Percentiles rank a stretch among this genome's conserved stretches.
Evolutionary conservation across 345 rosid genomes (phyloP).

Genomic region (Mallotus nudiflorus): DNA sequence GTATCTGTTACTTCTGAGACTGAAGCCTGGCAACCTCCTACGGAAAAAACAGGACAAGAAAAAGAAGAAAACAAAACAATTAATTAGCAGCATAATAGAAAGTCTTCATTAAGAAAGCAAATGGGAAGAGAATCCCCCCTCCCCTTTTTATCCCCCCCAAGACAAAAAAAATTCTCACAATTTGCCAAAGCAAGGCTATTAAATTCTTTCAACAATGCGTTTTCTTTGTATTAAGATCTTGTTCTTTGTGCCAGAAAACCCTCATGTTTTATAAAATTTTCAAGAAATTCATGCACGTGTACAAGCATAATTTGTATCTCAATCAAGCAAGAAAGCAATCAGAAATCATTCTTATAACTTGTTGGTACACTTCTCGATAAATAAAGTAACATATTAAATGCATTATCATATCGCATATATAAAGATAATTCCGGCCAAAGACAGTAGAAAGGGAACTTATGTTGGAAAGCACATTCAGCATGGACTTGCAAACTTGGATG

Average conservation of each 20-base stretch:
- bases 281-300: neutral
- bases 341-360: neutral
- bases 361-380: no score
- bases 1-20: slow-evolving; percentile 64
- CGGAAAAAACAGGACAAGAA: neutral
- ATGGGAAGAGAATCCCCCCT: neutral
- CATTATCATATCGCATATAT: neutral
- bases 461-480: neutral
- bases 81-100: neutral
- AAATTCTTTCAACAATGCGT: neutral
- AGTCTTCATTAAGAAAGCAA: neutral
- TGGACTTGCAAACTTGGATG: neutral
- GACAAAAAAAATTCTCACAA: neutral
- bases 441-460: neutral
- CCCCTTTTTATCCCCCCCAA: no score
- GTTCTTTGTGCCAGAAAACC: neutral
- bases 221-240: neutral
- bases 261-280: neutral
- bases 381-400: neutral
- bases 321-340: neutral
- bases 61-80: neutral
- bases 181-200: slow-evolving; percentile 1
- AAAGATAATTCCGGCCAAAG: neutral
- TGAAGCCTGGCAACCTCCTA: slow-evolving; percentile 54
- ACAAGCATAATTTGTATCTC: neutral